Conservation (phyloP, 257 asterid genomes). For the Buddleja alternifolia region DNA sequence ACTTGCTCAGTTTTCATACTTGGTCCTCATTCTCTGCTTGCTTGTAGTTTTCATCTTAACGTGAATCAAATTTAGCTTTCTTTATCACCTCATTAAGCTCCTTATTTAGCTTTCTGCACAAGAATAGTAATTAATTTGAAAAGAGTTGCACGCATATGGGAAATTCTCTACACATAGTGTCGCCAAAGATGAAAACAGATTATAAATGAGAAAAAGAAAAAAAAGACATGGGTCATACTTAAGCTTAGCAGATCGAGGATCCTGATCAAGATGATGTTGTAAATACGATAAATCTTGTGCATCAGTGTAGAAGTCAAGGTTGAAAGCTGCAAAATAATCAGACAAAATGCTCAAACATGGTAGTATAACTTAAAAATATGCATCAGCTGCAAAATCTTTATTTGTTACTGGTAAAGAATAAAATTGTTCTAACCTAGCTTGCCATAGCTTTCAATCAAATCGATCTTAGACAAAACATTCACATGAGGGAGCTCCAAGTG, state of each 20-base stretch:
- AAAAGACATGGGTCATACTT: slow-evolving; percentile 50
- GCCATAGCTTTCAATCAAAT: slow-evolving; percentile 92
- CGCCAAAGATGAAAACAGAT: no score
- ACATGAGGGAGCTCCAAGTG: slow-evolving; percentile 97
- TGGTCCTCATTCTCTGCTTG: neutral
- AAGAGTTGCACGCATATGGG: neutral
- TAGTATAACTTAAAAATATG: slow-evolving; percentile 18
- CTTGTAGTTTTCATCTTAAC: neutral
- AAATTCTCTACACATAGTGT: no score
- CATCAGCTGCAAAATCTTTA: slow-evolving; percentile 16
- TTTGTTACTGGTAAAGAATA: slow-evolving; percentile 14
- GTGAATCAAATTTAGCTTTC: neutral
- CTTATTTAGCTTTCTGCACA: slow-evolving; percentile 85
- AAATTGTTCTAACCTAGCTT: slow-evolving; percentile 64
- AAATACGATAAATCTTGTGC: slow-evolving; percentile 84
- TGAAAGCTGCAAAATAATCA: slow-evolving; percentile 69
- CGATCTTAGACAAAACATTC: slow-evolving; percentile 94
- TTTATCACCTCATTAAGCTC: slow-evolving; percentile 91
- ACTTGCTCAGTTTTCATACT: slow-evolving; percentile 29
- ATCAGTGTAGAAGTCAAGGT: slow-evolving; percentile 97
- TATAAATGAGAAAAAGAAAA: no score
- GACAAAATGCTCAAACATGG: slow-evolving; percentile 14
- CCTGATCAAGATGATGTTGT: slow-evolving; percentile 82
- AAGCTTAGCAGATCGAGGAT: slow-evolving; percentile 85
- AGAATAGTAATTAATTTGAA: slow-evolving; percentile 3